These are phyloP conservation scores for Coffea canephora DNA, from an alignment of 257 asterid genomes.

Conservation along the genomic window DNA sequence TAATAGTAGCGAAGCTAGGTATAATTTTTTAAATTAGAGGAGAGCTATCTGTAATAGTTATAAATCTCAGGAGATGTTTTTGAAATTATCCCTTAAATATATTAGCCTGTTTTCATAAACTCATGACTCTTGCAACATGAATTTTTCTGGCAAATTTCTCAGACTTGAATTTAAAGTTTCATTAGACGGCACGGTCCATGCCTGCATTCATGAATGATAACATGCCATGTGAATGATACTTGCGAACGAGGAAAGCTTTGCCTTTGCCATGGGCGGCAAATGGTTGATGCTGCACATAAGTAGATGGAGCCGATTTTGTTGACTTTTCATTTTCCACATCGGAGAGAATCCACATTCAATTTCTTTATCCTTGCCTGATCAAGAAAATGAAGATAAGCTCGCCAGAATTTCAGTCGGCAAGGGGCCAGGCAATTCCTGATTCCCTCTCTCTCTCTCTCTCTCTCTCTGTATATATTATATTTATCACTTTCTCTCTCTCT, in stretches of 20 bases:
- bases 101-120: not conserved
- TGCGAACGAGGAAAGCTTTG: no score
- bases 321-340: not conserved
- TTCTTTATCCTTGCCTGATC: not conserved
- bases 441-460: not conserved
- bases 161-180: not conserved
- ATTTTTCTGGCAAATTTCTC: not conserved
- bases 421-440: not conserved
- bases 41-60: no score
- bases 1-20: no score
- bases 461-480: no score
- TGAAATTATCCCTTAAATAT: not conserved
- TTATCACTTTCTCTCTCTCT: not conserved
- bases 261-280: not conserved
- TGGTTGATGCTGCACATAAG: not conserved
- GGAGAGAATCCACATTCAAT: not conserved
- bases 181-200: not conserved
- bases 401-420: not conserved
- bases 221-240: not conserved
- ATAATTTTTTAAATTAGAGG: no score
- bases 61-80: no score
- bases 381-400: not conserved
- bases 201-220: not conserved
- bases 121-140: not conserved
- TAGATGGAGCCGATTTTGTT: conserved; percentile 2